Evolutionary conservation across 2,329 filamentous ascomycete species (phyloP), one percentile per base, ranked within the genome.

Genomic region (Chaetomium sp.): DNA sequence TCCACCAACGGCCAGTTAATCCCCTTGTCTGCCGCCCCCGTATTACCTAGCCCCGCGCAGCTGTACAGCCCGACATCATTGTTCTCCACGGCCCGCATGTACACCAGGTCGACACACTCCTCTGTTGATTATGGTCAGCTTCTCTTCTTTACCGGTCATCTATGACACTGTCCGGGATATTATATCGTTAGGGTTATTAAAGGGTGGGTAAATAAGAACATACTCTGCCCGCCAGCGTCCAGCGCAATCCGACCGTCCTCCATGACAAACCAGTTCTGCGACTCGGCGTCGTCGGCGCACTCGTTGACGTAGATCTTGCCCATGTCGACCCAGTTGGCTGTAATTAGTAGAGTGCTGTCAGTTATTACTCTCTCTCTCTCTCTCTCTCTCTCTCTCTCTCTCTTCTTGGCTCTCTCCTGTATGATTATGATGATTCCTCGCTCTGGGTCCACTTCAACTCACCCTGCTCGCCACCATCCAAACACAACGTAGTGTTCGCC

Each of bases 301-400:
- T 68, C 63, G 42, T 66, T 64, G 33, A 74, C 53, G 51, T 59
- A 65, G 60, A 73, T 63, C 54, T 52, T 66, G n/a, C 66, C 71
- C 71, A 73, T 73, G 55, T 73, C 69, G 62, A 68, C 72, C 71
- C 71, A 74, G 65, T 69, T 70, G 59, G 60, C 69, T 72, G 50
- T 52, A 27, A 3, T 27, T 52, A 27, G 19, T 27, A 27, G 19
- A 27, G 19, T 38, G 27, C 35, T 38, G 3, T 36, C 33, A 12
- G 6, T n/a, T n/a, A n/a, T n/a, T n/a, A n/a, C 46, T 11, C 2
- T 36, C 38, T 19, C 45, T 37, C 8, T 14, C 43, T 14, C 51
- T 35, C 36, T 38, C 36, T 27, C 46, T 11, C 2, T 36, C 38
- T 19, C 45, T 37, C 8, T 14, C 43, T 14, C 51, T 35, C 36